Base-by-base conservation (phyloP, 441 rosid species). In the Theobroma grandiflorum region DNA sequence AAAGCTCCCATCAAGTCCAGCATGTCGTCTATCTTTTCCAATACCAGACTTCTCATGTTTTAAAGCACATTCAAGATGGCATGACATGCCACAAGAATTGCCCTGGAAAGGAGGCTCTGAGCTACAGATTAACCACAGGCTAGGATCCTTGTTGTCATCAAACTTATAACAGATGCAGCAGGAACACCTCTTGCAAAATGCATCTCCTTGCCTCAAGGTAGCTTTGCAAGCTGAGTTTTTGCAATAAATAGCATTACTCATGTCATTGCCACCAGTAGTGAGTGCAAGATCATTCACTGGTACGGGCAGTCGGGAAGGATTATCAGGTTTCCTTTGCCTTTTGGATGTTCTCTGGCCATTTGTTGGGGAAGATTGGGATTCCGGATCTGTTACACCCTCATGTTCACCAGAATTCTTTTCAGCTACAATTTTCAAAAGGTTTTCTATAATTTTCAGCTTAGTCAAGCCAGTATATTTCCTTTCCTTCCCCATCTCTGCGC, bases 401-500 rank as follows among this genome's bases (percentile, higher is more conserved):
- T 47, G 74, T 8, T 89, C 91, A 45, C 86, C 93, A 15, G 93
- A 82, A 75, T 86, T 93, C 79, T 95, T 97, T 83, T 93, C 96
- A 31, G 93, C 83, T 6, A 97, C 90, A 78, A 94, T 82, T 87
- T 90, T 97, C 82, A 97, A 78, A 68, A 97, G 99, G 75, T 93
- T 90, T 81, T 95, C 98, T 20, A 97, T 97, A 78, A 97, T 95
- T 92, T 94, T 97, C 79, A 92, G 85, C 87, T 97, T 97, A 22
- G 99, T 94, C 82, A 97, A 89, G 78, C 99, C 99, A 2, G 98
- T 97, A 74, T 95, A 97, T 84, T 97, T 97, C 85, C 99, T 87
- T 84, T 97, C 99, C 86, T 97, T 97, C 66, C 99, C 99, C 99
- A 94, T 92, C 85, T 95, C 99, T 11, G 86, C 93, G 78, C 98